Evolutionary conservation across 805 yeast genomes (phyloP).

Genomic region (Wickerhamomyces hampshirensis): DNA sequence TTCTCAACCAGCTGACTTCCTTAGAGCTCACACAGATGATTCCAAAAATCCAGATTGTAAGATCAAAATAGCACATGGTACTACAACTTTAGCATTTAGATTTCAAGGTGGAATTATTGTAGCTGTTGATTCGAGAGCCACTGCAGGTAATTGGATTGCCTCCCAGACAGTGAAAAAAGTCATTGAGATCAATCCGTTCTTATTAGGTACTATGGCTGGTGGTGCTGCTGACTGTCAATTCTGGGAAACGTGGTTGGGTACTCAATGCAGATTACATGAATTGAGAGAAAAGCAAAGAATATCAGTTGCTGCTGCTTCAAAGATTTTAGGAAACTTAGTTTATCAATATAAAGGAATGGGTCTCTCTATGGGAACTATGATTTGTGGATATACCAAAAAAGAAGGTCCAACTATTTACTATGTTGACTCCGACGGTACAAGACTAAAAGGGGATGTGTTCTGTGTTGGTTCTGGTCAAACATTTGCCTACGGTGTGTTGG

Average conservation of each 20-base stretch:
- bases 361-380: conserved; percentile 98
- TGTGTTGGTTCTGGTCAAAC: conserved; percentile 99
- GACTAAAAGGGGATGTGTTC: conserved; percentile 90
- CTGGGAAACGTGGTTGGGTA: conserved; percentile 99
- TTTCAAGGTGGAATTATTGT: conserved; percentile 94
- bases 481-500: conserved; percentile 97
- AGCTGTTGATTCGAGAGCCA: conserved; percentile 97
- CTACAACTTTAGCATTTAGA: conserved; percentile 96
- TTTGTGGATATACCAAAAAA: conserved; percentile 92
- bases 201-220: conserved; percentile 98
- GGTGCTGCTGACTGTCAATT: conserved; percentile 99
- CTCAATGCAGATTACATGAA: conserved; percentile 94
- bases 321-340: conserved; percentile 84
- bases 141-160: conserved; percentile 97
- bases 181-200: conserved; percentile 90
- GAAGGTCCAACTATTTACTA: conserved; percentile 95
- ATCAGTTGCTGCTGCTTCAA: conserved; percentile 94
- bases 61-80: conserved; percentile 97
- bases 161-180: conserved; percentile 97
- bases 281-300: conserved; percentile 92
- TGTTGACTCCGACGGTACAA: conserved; percentile 95
- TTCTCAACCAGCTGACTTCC: conserved; percentile 83
- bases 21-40: conserved; percentile 98
- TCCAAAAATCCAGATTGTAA: conserved; percentile 87
- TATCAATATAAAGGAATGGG: conserved; percentile 97